Base-by-base conservation (phyloP, 2,329 filamentous ascomycete genomes). In the Chaetomiaceae sp. region DNA sequence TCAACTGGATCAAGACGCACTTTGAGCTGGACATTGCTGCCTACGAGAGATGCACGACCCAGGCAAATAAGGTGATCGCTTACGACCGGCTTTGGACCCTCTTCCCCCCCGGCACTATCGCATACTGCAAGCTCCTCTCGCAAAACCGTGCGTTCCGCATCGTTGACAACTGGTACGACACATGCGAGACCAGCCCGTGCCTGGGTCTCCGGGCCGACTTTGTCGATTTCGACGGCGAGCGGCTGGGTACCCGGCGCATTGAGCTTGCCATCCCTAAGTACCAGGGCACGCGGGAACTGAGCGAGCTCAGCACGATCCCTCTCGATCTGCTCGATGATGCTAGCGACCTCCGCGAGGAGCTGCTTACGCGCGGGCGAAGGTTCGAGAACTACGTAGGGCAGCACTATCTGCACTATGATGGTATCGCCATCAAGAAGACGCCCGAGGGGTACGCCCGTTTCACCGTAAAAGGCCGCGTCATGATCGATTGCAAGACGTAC, bases 401-500 rank as follows among this genome's bases (percentile, higher is more conserved):
- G 27, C 55, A 60, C 29, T 58, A 52, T 27, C 27, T 60, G 5
- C 36, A 45, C 14, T 61, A 61, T 45, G 45, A 58, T 14, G 53
- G 53, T 2, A 47, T 66, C 18, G 65, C 61, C 13, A 47, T 67
- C 10, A 61, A 56, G 45, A 53, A 51, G 47, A 51, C 47, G 1
- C 37, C 42, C n/a, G 34, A 55, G 0, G 44, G 58, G 1, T 56
- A 58, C 21, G 49, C 48, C 30, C 55, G 59, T 8, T 55, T 66
- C 46, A 62, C 64, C 45, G 62, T 69, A 33, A 57, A 61, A 10
- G 66, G 69, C 1, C 66, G 67, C 23, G 64, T 71, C 44, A 71
- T 71, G 67, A 63, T 72, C 32, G 69, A 71, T 52, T 64, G 63
- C 58, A 65, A 66, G 53, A 70, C 68, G 7, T 69, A 64, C 58